phyloP scores from a whole-genome alignment of 352 stramenopile genomes.

The Phytophthora sojae region DNA sequence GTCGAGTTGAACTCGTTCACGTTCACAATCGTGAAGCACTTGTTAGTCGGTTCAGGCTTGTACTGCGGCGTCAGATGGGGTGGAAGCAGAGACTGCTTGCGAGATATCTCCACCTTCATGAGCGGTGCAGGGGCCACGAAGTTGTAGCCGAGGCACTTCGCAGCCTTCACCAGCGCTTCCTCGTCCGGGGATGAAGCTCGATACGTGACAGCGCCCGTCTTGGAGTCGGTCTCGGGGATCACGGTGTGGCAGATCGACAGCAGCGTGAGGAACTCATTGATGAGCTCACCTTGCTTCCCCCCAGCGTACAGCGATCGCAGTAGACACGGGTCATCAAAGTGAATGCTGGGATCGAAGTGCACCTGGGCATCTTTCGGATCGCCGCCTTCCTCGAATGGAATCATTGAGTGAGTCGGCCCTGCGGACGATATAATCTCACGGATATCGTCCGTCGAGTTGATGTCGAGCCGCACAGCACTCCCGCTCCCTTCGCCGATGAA shows the following conservation, averaged over 20 bases:
- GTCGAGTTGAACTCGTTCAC: conserved; percentile 91
- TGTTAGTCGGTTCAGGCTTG: conserved; percentile 14
- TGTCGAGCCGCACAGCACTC: conserved; percentile 24
- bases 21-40: conserved; percentile 72
- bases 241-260: conserved; percentile 75
- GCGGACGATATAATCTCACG: conserved; percentile 10
- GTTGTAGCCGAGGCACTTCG: conserved; percentile 69
- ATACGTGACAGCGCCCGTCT: conserved; percentile 51
- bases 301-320: conserved; percentile 46
- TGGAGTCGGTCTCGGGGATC: conserved; percentile 72
- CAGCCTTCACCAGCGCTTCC: conserved; percentile 70
- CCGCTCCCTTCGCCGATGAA: background rate
- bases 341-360: conserved; percentile 56
- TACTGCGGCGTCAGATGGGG: conserved; percentile 22
- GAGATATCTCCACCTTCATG: conserved; percentile 62
- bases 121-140: conserved; percentile 59
- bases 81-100: conserved; percentile 38
- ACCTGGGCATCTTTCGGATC: conserved; percentile 52
- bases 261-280: conserved; percentile 67
- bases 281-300: conserved; percentile 44
- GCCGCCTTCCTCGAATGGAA: conserved; percentile 13
- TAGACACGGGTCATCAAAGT: conserved; percentile 63
- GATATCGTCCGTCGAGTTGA: conserved; percentile 35
- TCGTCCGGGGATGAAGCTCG: conserved; percentile 72
- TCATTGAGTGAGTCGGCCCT: background rate